A percentile compares a stretch with the other conserved stretches of the same genome.
Evolutionary conservation across 345 rosid genomes (phyloP).

Genomic region (Cardiospermum halicacabum): DNA sequence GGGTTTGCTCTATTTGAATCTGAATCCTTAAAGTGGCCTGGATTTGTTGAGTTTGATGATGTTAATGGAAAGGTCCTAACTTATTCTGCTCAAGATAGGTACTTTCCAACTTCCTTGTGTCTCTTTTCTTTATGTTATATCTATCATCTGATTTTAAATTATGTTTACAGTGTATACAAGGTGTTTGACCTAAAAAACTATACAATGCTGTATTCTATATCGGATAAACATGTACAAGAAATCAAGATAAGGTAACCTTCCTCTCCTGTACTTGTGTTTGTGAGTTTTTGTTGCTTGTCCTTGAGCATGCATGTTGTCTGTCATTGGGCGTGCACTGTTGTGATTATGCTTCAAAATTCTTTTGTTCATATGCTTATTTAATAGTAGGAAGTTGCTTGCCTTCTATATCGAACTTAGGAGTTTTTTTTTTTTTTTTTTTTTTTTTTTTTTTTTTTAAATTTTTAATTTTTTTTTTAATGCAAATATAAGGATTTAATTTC

Average conservation of each 20-base stretch:
- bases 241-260: slow-evolving; percentile 82
- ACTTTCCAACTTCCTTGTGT: slow-evolving; percentile 11
- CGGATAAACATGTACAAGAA: slow-evolving; percentile 86
- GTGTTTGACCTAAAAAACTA: slow-evolving; percentile 94
- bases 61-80: slow-evolving; percentile 95
- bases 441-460: too few relatives aligned
- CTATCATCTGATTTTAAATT: slow-evolving; percentile 12
- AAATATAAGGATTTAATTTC: neutral
- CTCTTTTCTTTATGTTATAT: neutral
- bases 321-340: neutral
- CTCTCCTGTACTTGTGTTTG: neutral
- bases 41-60: slow-evolving; percentile 99
- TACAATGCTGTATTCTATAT: slow-evolving; percentile 84
- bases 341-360: neutral
- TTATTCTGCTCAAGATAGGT: slow-evolving; percentile 94
- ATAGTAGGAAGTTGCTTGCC: neutral
- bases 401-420: neutral
- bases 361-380: neutral
- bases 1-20: slow-evolving; percentile 96
- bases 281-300: neutral
- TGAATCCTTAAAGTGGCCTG: slow-evolving; percentile 97
- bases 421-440: too few relatives aligned
- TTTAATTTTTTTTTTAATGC: neutral
- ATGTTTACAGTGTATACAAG: slow-evolving; percentile 74
- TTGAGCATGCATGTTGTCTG: neutral